Evolutionary conservation across 179 eudicot genomes (phyloP).

Genomic region (Heliamphora pulchella): DNA sequence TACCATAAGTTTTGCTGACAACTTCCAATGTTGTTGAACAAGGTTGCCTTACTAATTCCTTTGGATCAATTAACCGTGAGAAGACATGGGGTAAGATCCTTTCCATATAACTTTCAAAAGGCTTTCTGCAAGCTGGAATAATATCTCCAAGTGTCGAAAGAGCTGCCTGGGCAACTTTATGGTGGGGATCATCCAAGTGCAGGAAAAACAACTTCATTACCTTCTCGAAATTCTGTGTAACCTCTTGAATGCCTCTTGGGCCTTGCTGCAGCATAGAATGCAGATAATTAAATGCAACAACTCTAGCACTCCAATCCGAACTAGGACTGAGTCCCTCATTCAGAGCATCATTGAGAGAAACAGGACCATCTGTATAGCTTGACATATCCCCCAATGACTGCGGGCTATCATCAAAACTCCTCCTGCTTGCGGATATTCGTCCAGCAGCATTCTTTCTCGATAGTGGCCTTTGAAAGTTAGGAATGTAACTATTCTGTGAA

Average conservation of each 20-base stretch:
- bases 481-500: not conserved
- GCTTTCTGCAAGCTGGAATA: slow-evolving; percentile 85
- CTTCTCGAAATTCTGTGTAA: slow-evolving; percentile 89
- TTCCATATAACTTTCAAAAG: slow-evolving; percentile 95
- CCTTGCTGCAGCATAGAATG: slow-evolving; percentile 82
- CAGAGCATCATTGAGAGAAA: slow-evolving; percentile 85
- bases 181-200: slow-evolving; percentile 99
- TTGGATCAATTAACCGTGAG: slow-evolving; percentile 87
- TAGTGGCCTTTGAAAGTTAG: slow-evolving; percentile 89
- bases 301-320: slow-evolving; percentile 97
- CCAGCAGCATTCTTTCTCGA: slow-evolving; percentile 74
- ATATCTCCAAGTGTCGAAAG: slow-evolving; percentile 92
- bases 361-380: slow-evolving; percentile 64
- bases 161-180: slow-evolving; percentile 98
- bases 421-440: slow-evolving; percentile 63
- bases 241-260: slow-evolving; percentile 79
- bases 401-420: slow-evolving; percentile 91
- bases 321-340: slow-evolving; percentile 80
- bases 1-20: slow-evolving; percentile 85
- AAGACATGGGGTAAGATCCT: slow-evolving; percentile 94
- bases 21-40: slow-evolving; percentile 82
- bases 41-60: slow-evolving; percentile 91
- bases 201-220: slow-evolving; percentile 94
- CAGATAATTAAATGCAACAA: slow-evolving; percentile 89
- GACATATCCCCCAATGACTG: slow-evolving; percentile 63